Evolutionary conservation across 495 filamentous ascomycete species (phyloP), one percentile per base, ranked within the genome.

Genomic region (Penicillium daleae): DNA sequence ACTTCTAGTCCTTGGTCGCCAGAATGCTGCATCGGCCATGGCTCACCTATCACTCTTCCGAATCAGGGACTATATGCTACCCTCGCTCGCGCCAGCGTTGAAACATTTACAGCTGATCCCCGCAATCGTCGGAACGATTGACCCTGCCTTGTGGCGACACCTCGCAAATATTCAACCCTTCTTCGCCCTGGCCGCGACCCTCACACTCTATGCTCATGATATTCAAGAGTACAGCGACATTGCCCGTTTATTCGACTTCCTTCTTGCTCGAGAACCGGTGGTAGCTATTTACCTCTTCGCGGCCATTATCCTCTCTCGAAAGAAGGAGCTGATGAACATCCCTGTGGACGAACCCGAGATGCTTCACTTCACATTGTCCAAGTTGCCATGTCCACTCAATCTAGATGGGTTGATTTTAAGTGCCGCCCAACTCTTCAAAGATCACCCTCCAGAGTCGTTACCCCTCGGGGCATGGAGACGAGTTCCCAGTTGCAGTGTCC

Each of bases 61-160:
- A 51, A 97, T 98, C 70, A 87, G 95, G 53, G 95, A 99, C 76
- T 99, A 97, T 71, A 97, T 99, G 96, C 87, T 98, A 1, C 93
- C 94, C 7, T 89, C 89, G 12, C 84, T 99, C n/a, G 77, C 85
- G 22, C 89, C 93, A 9, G 89, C 94, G 15, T 74, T 96, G 52
- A 82, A 86, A 42, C 95, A 98, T 72, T 86, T 98, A 2, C 85
- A 87, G 17, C 85, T 99, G 1, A 86, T 99, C 60, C 93, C 92
- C 8, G 83, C 89, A 61, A 90, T 99, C 48, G 80, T 99, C 6
- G 74, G 84, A 57, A 80, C 82, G 8, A 86, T 83, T 15, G 90
- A 97, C 69, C 82, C 86, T 1, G 76, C 76, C 32, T 79, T 98
- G 21, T 86, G 80, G 69, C 80, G 66, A 2, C 96, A 96, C 75